These are phyloP conservation scores for Curvularia sp. DNA, from an alignment of 2,329 filamentous ascomycete species.

Conservation along the genomic window DNA sequence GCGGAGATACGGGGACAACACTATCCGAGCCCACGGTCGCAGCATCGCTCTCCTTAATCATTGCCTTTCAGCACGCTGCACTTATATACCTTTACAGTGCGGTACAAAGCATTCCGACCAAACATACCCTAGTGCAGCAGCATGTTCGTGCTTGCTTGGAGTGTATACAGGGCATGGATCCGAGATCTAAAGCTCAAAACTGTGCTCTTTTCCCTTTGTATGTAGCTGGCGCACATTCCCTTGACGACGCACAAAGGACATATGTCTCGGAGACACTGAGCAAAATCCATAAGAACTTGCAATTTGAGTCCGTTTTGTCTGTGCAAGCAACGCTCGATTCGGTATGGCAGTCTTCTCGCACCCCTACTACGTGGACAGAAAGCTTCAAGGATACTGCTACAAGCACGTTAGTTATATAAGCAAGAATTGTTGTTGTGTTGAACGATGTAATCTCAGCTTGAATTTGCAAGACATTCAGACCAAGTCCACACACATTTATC, in stretches of 20 bases:
- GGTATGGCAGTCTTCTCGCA: slow-evolving; percentile 11
- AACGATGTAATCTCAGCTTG: neutral
- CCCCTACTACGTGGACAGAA: slow-evolving; percentile 12
- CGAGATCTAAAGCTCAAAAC: slow-evolving; percentile 18
- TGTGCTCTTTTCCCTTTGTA: slow-evolving; percentile 26
- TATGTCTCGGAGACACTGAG: slow-evolving; percentile 14
- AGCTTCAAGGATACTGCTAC: slow-evolving; percentile 12
- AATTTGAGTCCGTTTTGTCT: slow-evolving; percentile 22
- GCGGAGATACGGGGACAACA: neutral
- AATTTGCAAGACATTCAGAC: neutral
- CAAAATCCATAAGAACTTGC: slow-evolving; percentile 19
- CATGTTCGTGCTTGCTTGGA: slow-evolving; percentile 25
- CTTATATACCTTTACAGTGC: slow-evolving; percentile 28
- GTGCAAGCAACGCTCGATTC: slow-evolving; percentile 15
- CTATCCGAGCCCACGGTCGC: slow-evolving; percentile 1
- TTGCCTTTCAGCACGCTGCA: slow-evolving; percentile 24
- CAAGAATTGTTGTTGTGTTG: neutral
- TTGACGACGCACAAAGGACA: slow-evolving; percentile 8
- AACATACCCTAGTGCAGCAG: slow-evolving; percentile 22
- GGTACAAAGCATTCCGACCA: slow-evolving; percentile 16
- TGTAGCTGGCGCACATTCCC: slow-evolving; percentile 21
- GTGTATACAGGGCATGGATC: slow-evolving; percentile 20
- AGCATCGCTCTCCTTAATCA: slow-evolving; percentile 12
- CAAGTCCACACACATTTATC: neutral
- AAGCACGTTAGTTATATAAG: slow-evolving; percentile 12